Conservation (phyloP, 129 eudicot species). For the Rutidosis leptorrhynchoides region DNA sequence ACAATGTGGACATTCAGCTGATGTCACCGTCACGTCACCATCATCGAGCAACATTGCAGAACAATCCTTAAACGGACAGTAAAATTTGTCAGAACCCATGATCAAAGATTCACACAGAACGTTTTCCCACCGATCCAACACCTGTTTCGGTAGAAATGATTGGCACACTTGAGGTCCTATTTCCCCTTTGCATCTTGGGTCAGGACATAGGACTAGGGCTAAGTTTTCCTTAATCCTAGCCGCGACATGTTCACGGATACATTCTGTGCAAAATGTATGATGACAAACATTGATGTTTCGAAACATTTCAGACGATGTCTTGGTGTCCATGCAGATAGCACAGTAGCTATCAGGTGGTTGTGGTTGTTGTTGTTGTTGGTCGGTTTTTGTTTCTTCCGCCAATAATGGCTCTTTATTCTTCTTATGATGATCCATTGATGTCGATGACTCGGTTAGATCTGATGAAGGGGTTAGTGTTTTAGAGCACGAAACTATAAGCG, state of each 20-base stretch:
- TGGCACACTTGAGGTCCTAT: slow-evolving; percentile 27
- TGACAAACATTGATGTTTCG: slow-evolving; percentile 25
- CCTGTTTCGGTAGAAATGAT: slow-evolving; percentile 25
- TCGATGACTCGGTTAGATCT: too few relatives aligned
- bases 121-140: slow-evolving; percentile 46
- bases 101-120: slow-evolving; percentile 36
- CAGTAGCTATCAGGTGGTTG: not conserved
- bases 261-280: slow-evolving; percentile 40
- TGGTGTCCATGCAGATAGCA: slow-evolving; percentile 42
- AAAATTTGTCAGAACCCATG: slow-evolving; percentile 30
- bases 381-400: too few relatives aligned
- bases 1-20: slow-evolving; percentile 46
- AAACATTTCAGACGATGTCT: slow-evolving; percentile 34
- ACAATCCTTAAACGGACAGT: slow-evolving; percentile 59
- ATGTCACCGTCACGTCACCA: slow-evolving; percentile 20
- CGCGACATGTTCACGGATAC: slow-evolving; percentile 36
- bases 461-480: too few relatives aligned
- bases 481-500: too few relatives aligned
- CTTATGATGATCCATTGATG: too few relatives aligned
- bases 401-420: too few relatives aligned
- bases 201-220: slow-evolving; percentile 31
- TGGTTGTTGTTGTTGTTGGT: too few relatives aligned
- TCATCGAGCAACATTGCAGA: slow-evolving; percentile 44
- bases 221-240: slow-evolving; percentile 34
- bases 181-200: slow-evolving; percentile 17